Conservation (phyloP, 2,329 filamentous ascomycete genomes). For the Pseudogymnoascus sp. region DNA sequence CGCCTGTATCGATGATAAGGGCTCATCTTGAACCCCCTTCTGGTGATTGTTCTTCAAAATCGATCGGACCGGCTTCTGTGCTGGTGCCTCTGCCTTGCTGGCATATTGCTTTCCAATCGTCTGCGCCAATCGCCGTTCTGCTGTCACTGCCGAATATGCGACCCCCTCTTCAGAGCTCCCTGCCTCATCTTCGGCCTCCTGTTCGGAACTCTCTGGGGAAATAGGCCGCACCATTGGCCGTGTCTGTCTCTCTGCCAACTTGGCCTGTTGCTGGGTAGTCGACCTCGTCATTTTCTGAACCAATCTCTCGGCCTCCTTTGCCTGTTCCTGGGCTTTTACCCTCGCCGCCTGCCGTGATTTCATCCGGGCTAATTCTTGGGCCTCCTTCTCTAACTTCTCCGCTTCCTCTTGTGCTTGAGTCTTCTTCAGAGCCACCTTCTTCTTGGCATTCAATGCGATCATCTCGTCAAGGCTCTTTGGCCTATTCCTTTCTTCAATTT, state of each 20-base stretch:
- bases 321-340: background rate
- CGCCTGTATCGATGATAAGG: background rate
- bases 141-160: background rate
- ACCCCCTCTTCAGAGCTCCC: background rate
- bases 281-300: background rate
- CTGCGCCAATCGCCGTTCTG: background rate
- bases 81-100: background rate
- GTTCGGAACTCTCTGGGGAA: background rate
- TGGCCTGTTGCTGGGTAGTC: background rate
- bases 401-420: background rate
- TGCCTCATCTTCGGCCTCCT: background rate
- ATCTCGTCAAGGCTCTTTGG: conserved; percentile 2
- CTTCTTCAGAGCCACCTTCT: background rate
- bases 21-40: background rate
- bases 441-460: background rate
- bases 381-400: background rate
- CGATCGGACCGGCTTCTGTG: background rate
- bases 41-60: background rate
- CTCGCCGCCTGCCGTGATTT: background rate
- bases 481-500: background rate
- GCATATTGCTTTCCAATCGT: background rate
- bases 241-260: background rate
- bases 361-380: background rate
- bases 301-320: background rate
- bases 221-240: background rate